Evolutionary conservation across 176 grass and related monocot species (phyloP).

Genomic region (Saccharum spontaneum): DNA sequence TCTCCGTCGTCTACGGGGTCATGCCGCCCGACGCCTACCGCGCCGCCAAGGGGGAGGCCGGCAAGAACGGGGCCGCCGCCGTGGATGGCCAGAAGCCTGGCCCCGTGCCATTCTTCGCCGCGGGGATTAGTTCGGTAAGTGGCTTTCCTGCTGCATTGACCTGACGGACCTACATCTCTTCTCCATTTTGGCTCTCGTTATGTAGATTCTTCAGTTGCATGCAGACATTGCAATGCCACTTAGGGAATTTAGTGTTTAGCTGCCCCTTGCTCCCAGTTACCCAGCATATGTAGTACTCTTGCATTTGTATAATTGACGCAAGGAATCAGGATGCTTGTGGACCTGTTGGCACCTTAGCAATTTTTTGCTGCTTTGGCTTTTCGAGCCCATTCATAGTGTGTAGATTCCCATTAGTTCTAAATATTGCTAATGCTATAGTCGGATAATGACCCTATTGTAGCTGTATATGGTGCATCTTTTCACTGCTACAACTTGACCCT

Average conservation of each 20-base stretch:
- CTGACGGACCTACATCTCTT: background rate
- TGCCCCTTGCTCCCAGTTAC: background rate
- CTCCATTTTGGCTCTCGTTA: background rate
- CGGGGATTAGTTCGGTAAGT: conserved; percentile 90
- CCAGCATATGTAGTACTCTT: background rate
- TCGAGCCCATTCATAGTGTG: background rate
- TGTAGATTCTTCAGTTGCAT: background rate
- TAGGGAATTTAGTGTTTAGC: background rate
- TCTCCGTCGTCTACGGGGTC: conserved; percentile 86
- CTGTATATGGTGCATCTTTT: background rate
- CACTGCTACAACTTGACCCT: background rate
- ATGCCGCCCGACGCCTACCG: conserved; percentile 98
- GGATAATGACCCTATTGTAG: background rate
- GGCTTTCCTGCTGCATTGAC: background rate
- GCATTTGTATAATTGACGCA: background rate
- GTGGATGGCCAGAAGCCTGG: conserved; percentile 55
- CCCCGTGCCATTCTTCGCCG: conserved; percentile 89
- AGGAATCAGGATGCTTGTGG: background rate
- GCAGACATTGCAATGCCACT: background rate
- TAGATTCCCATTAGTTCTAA: background rate
- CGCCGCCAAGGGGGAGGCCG: conserved; percentile 71
- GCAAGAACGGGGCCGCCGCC: conserved; percentile 30
- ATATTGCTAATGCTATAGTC: background rate
- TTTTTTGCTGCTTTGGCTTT: background rate
- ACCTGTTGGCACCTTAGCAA: background rate